Percentiles rank a stretch among this genome's conserved stretches.
These are phyloP conservation scores for Schrenkiella parvula DNA, from an alignment of 345 rosid species.

Conservation along the genomic window DNA sequence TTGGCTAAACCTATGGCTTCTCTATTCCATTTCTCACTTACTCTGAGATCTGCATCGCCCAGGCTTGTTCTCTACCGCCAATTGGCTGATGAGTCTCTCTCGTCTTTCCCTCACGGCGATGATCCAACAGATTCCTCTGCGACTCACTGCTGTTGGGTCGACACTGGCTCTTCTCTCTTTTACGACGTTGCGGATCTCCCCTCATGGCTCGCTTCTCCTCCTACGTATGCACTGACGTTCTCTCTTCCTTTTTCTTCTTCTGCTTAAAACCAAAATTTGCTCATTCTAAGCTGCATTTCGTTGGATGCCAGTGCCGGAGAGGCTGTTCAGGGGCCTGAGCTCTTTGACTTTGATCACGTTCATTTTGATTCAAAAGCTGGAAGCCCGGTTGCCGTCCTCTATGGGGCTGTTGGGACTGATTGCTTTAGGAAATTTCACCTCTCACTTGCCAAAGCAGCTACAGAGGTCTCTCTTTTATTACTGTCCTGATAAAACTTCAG, in stretches of 20 bases:
- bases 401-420: conserved; percentile 88
- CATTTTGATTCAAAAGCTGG: conserved; percentile 56
- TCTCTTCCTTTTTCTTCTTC: conserved; percentile 1
- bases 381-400: conserved; percentile 68
- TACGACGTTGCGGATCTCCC: conserved; percentile 62
- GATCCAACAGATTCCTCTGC: conserved; percentile 50
- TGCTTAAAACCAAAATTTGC: conserved; percentile 1
- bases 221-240: conserved; percentile 43
- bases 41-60: conserved; percentile 84
- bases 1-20: conserved; percentile 59
- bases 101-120: conserved; percentile 72
- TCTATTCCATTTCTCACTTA: conserved; percentile 76
- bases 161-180: conserved; percentile 73
- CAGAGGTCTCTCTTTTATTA: conserved; percentile 43
- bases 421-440: conserved; percentile 80
- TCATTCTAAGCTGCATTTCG: conserved; percentile 8
- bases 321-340: conserved; percentile 69
- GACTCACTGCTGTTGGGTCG: conserved; percentile 93
- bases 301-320: conserved; percentile 50
- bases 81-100: conserved; percentile 90
- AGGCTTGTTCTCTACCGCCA: conserved; percentile 85
- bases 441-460: conserved; percentile 63
- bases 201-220: conserved; percentile 51
- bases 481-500: background rate
- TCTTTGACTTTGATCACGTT: conserved; percentile 82